Evolutionary conservation across 495 filamentous ascomycete species (phyloP).

Genomic region (Articulospora tetracladia): DNA sequence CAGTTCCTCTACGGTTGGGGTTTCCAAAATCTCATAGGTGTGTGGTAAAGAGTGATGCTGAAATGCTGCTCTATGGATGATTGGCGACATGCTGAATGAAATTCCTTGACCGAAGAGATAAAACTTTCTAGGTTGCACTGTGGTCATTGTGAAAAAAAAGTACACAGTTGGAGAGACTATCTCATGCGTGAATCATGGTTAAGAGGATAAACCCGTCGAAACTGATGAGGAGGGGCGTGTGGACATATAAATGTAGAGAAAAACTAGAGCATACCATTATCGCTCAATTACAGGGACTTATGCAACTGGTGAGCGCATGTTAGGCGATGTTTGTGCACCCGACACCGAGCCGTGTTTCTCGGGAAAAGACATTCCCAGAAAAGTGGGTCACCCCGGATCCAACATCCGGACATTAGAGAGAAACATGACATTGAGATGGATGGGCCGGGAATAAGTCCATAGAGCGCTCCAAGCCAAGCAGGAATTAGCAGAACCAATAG

Average conservation of each 20-base stretch:
- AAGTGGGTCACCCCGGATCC: neutral
- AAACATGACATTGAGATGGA: neutral
- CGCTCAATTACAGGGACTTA: too few species aligned
- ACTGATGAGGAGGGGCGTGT: too few species aligned
- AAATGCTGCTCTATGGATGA: constrained; percentile 84
- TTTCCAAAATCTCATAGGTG: constrained; percentile 70
- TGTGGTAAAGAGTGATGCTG: constrained; percentile 76
- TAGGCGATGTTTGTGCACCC: too few species aligned
- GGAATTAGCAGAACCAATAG: too few species aligned
- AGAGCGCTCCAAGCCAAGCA: neutral
- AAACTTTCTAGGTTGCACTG: neutral
- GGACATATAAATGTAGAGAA: too few species aligned
- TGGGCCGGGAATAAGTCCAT: too few species aligned
- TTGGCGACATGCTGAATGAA: constrained; percentile 69
- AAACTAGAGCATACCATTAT: too few species aligned
- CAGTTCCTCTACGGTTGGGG: constrained; percentile 56
- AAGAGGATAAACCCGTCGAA: too few species aligned
- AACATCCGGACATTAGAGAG: neutral
- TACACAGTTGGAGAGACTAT: neutral
- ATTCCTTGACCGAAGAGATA: constrained; percentile 78
- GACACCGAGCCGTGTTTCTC: neutral
- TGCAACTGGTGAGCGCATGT: too few species aligned
- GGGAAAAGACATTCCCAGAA: neutral
- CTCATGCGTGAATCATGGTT: too few species aligned
- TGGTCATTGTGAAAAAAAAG: neutral